These are phyloP conservation scores for Teratosphaeria pseudoeucalypti DNA, from an alignment of 2,329 filamentous ascomycete genomes.

Conservation along the genomic window DNA sequence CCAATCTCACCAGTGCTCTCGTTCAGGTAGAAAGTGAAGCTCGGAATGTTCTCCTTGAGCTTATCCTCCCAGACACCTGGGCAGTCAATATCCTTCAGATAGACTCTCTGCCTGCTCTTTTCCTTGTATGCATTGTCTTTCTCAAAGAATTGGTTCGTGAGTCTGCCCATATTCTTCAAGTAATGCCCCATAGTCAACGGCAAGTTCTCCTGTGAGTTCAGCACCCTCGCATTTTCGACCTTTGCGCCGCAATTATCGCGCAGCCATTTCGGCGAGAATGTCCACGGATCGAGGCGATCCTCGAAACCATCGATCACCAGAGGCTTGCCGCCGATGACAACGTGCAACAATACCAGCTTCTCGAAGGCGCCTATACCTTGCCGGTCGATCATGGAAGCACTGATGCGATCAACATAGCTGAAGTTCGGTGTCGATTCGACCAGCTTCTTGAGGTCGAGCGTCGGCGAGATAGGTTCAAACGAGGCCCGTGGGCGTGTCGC, in stretches of 20 bases:
- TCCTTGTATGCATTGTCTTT: slow-evolving; percentile 65
- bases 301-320: slow-evolving; percentile 88
- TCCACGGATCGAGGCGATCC: slow-evolving; percentile 57
- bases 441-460: slow-evolving; percentile 65
- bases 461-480: slow-evolving; percentile 82
- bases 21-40: slow-evolving; percentile 81
- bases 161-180: slow-evolving; percentile 70
- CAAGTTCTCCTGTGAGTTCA: slow-evolving; percentile 61
- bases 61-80: slow-evolving; percentile 77
- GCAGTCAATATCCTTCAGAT: slow-evolving; percentile 95
- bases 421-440: slow-evolving; percentile 77
- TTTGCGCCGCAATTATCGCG: slow-evolving; percentile 69
- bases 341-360: slow-evolving; percentile 71
- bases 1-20: slow-evolving; percentile 55
- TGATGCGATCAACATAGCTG: slow-evolving; percentile 73
- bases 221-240: slow-evolving; percentile 74
- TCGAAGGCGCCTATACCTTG: slow-evolving; percentile 74
- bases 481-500: slow-evolving; percentile 70
- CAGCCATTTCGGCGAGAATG: slow-evolving; percentile 76
- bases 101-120: slow-evolving; percentile 72
- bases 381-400: slow-evolving; percentile 64
- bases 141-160: slow-evolving; percentile 68
- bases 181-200: slow-evolving; percentile 86
- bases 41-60: slow-evolving; percentile 66
- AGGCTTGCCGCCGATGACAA: slow-evolving; percentile 75